These are phyloP conservation scores for Aspergillus luchuensis DNA, from an alignment of 2,329 filamentous ascomycete species.

Conservation along the genomic window DNA sequence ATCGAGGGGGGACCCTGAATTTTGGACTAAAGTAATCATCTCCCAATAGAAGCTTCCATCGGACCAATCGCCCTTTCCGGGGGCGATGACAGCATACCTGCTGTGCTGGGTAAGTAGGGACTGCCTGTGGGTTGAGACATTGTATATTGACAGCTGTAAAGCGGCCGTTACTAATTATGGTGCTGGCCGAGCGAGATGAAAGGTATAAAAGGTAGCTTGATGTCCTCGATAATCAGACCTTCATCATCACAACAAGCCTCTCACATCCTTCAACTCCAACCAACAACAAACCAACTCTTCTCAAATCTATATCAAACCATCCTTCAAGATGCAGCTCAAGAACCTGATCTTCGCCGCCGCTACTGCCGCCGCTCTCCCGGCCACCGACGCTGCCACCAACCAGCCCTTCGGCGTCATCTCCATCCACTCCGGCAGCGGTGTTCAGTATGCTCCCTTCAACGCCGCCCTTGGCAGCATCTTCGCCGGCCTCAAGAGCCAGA, in stretches of 20 bases:
- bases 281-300: not conserved
- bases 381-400: constrained; percentile 14
- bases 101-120: not conserved
- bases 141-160: not conserved
- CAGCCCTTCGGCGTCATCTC: constrained; percentile 54
- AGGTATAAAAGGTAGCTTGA: not conserved
- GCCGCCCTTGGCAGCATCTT: constrained; percentile 51
- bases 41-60: not conserved
- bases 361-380: constrained; percentile 28
- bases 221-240: not conserved
- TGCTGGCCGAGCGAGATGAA: not conserved
- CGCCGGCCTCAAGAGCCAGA: constrained; percentile 48
- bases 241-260: not conserved
- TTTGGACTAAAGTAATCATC: not conserved
- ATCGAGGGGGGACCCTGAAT: not conserved
- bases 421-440: constrained; percentile 51
- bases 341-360: constrained; percentile 32
- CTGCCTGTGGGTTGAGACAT: not conserved
- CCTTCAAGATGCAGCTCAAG: constrained; percentile 33
- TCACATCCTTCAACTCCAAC: not conserved
- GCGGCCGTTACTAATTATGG: not conserved
- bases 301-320: not conserved
- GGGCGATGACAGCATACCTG: not conserved
- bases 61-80: not conserved
- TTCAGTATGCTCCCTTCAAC: constrained; percentile 52